phyloP scores from a whole-genome alignment of 257 asterid species.

The Solanum dulcamara region DNA sequence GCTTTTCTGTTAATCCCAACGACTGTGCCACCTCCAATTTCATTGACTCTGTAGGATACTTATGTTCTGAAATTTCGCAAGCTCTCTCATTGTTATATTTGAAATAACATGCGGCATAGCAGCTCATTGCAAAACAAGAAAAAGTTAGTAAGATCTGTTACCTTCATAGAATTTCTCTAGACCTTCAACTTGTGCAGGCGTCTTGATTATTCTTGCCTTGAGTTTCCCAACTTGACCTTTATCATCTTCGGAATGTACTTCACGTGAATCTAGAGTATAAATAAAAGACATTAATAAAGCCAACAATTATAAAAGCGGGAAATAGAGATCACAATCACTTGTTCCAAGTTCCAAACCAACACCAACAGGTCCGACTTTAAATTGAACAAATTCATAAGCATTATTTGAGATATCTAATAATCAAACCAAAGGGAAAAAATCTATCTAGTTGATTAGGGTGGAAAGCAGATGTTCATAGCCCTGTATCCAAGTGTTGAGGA shows the following conservation, averaged over 20 bases:
- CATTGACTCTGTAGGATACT: constrained; percentile 69
- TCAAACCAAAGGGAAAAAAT: background rate
- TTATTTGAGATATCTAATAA: background rate
- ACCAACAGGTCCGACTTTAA: background rate
- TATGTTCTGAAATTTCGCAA: constrained; percentile 49
- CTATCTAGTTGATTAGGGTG: background rate
- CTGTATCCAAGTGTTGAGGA: too few species aligned
- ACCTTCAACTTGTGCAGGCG: constrained; percentile 55
- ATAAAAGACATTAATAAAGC: background rate
- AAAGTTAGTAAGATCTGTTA: constrained; percentile 12
- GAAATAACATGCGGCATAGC: background rate
- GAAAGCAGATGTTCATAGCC: too few species aligned
- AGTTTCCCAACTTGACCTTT: constrained; percentile 47
- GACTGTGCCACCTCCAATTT: constrained; percentile 63
- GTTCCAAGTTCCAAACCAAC: background rate
- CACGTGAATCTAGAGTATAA: constrained; percentile 23
- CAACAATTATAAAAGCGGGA: background rate
- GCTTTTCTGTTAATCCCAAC: constrained; percentile 86
- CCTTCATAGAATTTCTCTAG: constrained; percentile 59
- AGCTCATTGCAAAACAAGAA: background rate
- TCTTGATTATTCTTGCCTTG: constrained; percentile 59
- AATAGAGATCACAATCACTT: background rate
- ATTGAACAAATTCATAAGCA: background rate
- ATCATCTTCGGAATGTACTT: constrained; percentile 57
- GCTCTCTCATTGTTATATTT: background rate